Conservation (phyloP, 2,329 filamentous ascomycete genomes). For the Dothideomycetidae sp. region DNA sequence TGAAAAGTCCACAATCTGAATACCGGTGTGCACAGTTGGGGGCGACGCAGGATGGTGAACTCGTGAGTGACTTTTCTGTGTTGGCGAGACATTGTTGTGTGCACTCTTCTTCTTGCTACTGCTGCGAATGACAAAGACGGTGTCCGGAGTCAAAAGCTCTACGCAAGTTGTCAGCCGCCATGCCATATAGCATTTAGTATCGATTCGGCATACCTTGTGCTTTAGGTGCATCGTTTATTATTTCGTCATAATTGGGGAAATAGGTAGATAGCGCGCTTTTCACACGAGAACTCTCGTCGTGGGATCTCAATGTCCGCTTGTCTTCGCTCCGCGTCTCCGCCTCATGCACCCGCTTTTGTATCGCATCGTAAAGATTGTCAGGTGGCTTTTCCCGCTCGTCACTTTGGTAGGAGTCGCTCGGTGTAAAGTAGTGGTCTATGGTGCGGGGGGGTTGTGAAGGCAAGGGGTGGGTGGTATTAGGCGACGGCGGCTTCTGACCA, state of each 20-base stretch:
- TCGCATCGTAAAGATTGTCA: slow-evolving; percentile 4
- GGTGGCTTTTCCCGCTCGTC: slow-evolving; percentile 6
- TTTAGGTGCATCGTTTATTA: slow-evolving; percentile 72
- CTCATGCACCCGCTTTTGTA: slow-evolving; percentile 14
- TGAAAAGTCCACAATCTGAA: slow-evolving; percentile 30
- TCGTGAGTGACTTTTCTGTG: not conserved
- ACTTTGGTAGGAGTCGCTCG: slow-evolving; percentile 1
- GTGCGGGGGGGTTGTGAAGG: not conserved
- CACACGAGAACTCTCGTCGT: slow-evolving; percentile 65
- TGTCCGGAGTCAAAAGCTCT: slow-evolving; percentile 63
- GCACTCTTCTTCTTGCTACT: slow-evolving; percentile 20
- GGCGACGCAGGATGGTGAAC: slow-evolving; percentile 12
- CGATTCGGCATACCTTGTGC: slow-evolving; percentile 34
- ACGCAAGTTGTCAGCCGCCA: slow-evolving; percentile 14
- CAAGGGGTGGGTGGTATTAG: not conserved
- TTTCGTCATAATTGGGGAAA: slow-evolving; percentile 86
- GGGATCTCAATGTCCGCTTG: slow-evolving; percentile 68
- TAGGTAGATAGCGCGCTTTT: slow-evolving; percentile 87
- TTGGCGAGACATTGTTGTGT: slow-evolving; percentile 16
- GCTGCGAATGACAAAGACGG: slow-evolving; percentile 58
- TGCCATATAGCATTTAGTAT: not conserved
- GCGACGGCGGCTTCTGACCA: not conserved
- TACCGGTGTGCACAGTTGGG: slow-evolving; percentile 16
- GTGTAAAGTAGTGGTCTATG: slow-evolving; percentile 7
- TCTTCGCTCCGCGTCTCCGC: slow-evolving; percentile 32